Evolutionary conservation across 257 asterid species (phyloP).

Genomic region (Leonotis leonurus): DNA sequence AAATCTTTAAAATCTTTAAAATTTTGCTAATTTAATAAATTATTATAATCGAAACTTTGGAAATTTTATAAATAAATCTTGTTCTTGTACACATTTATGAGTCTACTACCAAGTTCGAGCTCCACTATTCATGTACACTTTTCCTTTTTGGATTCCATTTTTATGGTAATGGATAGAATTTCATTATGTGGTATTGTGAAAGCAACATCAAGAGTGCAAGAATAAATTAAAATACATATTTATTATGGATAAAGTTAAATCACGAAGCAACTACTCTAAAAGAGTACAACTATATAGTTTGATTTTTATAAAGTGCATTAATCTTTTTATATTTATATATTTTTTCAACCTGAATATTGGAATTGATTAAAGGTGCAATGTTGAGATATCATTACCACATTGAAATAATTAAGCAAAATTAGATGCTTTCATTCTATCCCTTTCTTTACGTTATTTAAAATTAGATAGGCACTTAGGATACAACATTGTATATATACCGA

Average conservation of each 20-base stretch:
- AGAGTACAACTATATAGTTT: not conserved
- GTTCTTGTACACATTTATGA: too few species aligned
- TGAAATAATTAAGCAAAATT: slow-evolving; percentile 15
- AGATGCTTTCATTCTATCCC: slow-evolving; percentile 9
- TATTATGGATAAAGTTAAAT: not conserved
- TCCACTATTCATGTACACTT: too few species aligned
- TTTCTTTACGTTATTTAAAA: slow-evolving; percentile 8
- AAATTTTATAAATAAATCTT: too few species aligned
- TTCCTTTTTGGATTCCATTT: too few species aligned
- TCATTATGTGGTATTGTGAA: not conserved
- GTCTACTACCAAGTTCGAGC: too few species aligned
- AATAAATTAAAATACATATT: not conserved
- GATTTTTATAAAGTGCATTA: slow-evolving; percentile 9
- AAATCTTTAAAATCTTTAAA: too few species aligned
- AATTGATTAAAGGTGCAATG: slow-evolving; percentile 11
- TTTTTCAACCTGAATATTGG: slow-evolving; percentile 2
- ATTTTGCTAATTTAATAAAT: too few species aligned
- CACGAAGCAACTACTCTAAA: not conserved
- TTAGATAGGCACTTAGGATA: too few species aligned
- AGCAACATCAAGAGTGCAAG: not conserved
- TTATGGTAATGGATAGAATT: too few species aligned
- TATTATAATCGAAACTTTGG: too few species aligned
- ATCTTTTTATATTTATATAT: too few species aligned
- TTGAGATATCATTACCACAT: slow-evolving; percentile 4
- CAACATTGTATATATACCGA: too few species aligned